Conservation (phyloP, 805 yeast species). For the Cyberlindnera maritima region DNA sequence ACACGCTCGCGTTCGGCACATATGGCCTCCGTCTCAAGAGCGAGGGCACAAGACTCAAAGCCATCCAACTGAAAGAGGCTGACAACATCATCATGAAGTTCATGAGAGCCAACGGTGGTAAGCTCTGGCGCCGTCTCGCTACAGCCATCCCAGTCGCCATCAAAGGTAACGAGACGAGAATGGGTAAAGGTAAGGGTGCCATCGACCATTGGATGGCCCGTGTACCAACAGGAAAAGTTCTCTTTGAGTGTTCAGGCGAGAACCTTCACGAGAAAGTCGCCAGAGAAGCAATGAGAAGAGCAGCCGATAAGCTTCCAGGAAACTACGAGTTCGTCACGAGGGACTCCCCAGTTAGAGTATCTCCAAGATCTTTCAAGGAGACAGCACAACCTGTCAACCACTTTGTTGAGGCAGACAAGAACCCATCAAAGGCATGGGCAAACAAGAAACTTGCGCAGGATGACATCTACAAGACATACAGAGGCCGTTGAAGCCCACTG, state of each 20-base stretch:
- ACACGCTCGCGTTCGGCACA: slow-evolving; percentile 74
- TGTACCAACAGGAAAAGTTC: slow-evolving; percentile 91
- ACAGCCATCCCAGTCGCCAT: slow-evolving; percentile 89
- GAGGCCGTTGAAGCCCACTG: slow-evolving; percentile 48
- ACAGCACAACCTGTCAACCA: slow-evolving; percentile 47
- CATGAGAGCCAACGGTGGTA: slow-evolving; percentile 74
- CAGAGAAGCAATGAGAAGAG: slow-evolving; percentile 84
- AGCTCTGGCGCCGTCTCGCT: slow-evolving; percentile 74
- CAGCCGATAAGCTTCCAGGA: slow-evolving; percentile 91
- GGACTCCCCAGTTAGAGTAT: slow-evolving; percentile 66
- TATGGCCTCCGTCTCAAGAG: slow-evolving; percentile 85
- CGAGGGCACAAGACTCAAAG: slow-evolving; percentile 84
- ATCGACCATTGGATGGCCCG: slow-evolving; percentile 97
- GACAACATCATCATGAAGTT: slow-evolving; percentile 82
- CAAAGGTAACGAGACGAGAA: slow-evolving; percentile 98
- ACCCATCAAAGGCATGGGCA: slow-evolving; percentile 64
- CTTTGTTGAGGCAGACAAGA: slow-evolving; percentile 48
- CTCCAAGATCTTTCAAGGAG: slow-evolving; percentile 54
- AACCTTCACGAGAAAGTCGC: slow-evolving; percentile 86
- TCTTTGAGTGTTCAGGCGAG: slow-evolving; percentile 78
- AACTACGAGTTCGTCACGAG: slow-evolving; percentile 77
- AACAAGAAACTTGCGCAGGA: slow-evolving; percentile 50
- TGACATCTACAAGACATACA: slow-evolving; percentile 54
- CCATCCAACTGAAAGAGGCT: slow-evolving; percentile 87
- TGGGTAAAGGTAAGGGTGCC: slow-evolving; percentile 99